Conservation (phyloP, 352 stramenopile genomes). For the Phytophthora pistaciae region DNA sequence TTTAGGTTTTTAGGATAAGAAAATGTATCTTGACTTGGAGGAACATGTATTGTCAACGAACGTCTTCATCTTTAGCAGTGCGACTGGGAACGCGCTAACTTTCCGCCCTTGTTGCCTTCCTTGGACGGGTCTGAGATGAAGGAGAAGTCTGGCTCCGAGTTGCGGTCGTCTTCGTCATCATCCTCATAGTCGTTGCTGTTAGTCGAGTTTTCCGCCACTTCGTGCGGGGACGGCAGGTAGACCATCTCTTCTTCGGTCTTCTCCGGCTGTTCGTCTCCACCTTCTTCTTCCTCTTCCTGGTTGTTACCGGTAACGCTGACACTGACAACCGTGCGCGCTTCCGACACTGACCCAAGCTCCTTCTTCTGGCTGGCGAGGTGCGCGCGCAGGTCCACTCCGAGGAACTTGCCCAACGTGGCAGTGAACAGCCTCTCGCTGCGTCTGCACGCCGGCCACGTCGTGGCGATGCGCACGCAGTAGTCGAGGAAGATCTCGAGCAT, state of each 20-base stretch:
- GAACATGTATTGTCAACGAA: too few species aligned
- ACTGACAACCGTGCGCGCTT: conserved; percentile 1
- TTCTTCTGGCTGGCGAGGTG: conserved; percentile 25
- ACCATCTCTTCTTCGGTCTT: conserved; percentile 22
- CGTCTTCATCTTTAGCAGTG: conserved; percentile 22
- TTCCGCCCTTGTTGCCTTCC: conserved; percentile 7
- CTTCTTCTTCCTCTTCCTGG: conserved; percentile 1
- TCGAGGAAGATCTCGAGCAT: conserved; percentile 65
- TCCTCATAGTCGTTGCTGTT: conserved; percentile 12
- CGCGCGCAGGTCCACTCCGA: conserved; percentile 54
- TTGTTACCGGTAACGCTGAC: conserved; percentile 7
- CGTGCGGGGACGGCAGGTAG: conserved; percentile 22
- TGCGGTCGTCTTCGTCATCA: conserved; percentile 28
- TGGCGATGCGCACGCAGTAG: conserved; percentile 43
- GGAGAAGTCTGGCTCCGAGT: conserved; percentile 42
- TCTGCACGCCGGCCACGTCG: conserved; percentile 56
- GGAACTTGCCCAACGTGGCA: conserved; percentile 57
- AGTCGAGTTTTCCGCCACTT: conserved; percentile 25
- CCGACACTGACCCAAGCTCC: conserved; percentile 17
- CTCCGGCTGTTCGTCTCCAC: conserved; percentile 15
- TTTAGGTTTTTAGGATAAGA: not conserved
- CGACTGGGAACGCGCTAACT: conserved; percentile 34
- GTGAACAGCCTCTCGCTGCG: conserved; percentile 56
- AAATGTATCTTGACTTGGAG: conserved; percentile 11
- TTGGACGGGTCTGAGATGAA: conserved; percentile 48